Base-by-base conservation (phyloP, 129 eudicot species). In the Centella asiatica region DNA sequence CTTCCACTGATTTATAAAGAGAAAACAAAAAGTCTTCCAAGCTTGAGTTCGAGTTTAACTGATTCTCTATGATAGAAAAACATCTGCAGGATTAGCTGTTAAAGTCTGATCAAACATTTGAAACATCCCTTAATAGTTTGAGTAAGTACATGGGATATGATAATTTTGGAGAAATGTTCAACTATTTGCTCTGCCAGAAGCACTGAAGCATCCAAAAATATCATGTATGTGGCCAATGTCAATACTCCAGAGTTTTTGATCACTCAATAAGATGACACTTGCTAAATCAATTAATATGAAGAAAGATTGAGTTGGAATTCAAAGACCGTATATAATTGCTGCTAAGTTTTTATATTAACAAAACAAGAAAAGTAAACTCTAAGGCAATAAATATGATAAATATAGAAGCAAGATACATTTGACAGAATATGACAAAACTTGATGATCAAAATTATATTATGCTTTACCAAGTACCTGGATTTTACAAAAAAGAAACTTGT, bases 401-500 rank as follows among this genome's bases (percentile, higher is more conserved):
- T 25, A 11, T 1, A 52, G 2, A 25, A 25, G 2, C 34, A 26
- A 57, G 2, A 57, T 31, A 46, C 2, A 1, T 32, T 0, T 12
- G 1, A 32, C 11, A 5, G 13, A 20, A 32, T 7, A 57, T 32
- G 27, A 57, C 26, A 57, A 8, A 15, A 19, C 18, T 5, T 45
- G 19, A 9, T 25, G 9, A 17, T 25, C 12, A 15, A 60, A 53
- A 37, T 24, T 36, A 42, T 23, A 48, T 32, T 59, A 31, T 11
- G 44, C 31, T 57, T 34, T 33, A 47, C 15, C 36, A 10, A 42
- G 55, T 76, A 90, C 97, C 97, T 84, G 69, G 83, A 74, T 59
- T 78, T 70, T 48, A 78, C 60, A 69, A 92, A 53, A 65, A 92
- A 80, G 77, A 87, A 87, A 72, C 98, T 84, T 64, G 74, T 80